Evolutionary conservation across 2,329 filamentous ascomycete species (phyloP), one percentile per base, ranked within the genome.

Genomic region (Aphanocladium album): DNA sequence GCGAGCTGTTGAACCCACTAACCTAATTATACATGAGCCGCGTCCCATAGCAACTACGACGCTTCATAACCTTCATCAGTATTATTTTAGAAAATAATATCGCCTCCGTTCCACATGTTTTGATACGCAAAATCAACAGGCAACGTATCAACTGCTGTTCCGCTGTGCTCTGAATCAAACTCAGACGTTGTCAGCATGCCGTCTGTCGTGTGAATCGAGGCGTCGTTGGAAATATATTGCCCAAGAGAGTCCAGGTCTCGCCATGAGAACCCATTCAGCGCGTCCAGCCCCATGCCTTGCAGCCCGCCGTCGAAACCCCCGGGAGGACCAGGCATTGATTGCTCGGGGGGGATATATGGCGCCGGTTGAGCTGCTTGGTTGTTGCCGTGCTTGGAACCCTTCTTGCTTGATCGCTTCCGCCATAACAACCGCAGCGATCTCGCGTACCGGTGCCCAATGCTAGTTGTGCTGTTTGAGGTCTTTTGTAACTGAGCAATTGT

Each of bases 401-500:
- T 52, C 16, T 61, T 63, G 63, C 65, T 46, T 17, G 60, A 21
- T 56, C 54, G 9, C 61, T 72, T 80, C 33, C 82, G 76, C 85
- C 85, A 88, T 2, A 88, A 71, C 17, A 87, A 75, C 47, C 84
- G 80, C 0, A 88, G 74, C 1, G 87, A 80, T 19, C 82, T 78
- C 4, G 85, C 82, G 65, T 88, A 88, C 16, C 85, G 79, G 19
- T 82, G 80, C 1, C 84, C 85, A 21, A 87, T 80, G 63, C 86
- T 82, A 54, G 87, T 83, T 1, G 79, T 74, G 11, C 82, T 83
- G 4, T 78, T 76, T 6, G 83, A 85, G 1, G 84, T 82, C 66
- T 79, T 80, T 64, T 83, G 82, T 14, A 88, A 74, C n/a, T 81
- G 78, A 30, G 83, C 78, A 39, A 85, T 85, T 3, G 84, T 85